phyloP scores from a whole-genome alignment of 1,139 yeast genomes.

The Sugiyamaella paludigena region DNA sequence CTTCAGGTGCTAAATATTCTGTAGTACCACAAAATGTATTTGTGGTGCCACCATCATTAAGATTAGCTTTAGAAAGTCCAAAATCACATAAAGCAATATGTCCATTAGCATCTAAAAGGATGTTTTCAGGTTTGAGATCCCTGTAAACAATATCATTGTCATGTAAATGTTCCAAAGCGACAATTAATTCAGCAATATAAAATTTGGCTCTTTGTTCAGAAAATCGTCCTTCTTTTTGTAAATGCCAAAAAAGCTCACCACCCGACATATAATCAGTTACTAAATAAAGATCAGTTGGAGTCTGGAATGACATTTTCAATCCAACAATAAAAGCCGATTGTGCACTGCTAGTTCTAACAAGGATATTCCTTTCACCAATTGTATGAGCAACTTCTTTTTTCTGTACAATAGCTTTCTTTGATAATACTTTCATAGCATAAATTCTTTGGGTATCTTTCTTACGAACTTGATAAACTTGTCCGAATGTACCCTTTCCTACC shows the following conservation, averaged over 20 bases:
- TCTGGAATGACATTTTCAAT: conserved; percentile 90
- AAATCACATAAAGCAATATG: conserved; percentile 96
- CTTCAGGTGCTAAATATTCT: conserved; percentile 94
- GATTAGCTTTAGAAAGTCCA: conserved; percentile 91
- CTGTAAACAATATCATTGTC: conserved; percentile 92
- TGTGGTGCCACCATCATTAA: conserved; percentile 84
- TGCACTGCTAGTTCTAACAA: conserved; percentile 81
- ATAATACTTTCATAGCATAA: conserved; percentile 94
- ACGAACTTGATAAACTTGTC: conserved; percentile 93
- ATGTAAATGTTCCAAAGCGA: conserved; percentile 89
- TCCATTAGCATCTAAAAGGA: conserved; percentile 90
- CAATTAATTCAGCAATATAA: conserved; percentile 89
- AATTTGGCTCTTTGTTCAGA: conserved; percentile 91
- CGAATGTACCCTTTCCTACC: conserved; percentile 95
- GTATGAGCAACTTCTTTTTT: conserved; percentile 98
- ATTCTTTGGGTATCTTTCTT: conserved; percentile 85
- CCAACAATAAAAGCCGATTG: conserved; percentile 92
- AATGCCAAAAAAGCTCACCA: conserved; percentile 96
- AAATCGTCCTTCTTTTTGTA: conserved; percentile 93
- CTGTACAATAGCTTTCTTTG: conserved; percentile 90
- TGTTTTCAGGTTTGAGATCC: conserved; percentile 93
- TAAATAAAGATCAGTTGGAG: conserved; percentile 83
- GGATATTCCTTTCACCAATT: conserved; percentile 90
- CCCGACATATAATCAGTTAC: conserved; percentile 99
- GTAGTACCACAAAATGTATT: conserved; percentile 98